phyloP scores from a whole-genome alignment of 345 rosid species.

The Ricinus communis region DNA sequence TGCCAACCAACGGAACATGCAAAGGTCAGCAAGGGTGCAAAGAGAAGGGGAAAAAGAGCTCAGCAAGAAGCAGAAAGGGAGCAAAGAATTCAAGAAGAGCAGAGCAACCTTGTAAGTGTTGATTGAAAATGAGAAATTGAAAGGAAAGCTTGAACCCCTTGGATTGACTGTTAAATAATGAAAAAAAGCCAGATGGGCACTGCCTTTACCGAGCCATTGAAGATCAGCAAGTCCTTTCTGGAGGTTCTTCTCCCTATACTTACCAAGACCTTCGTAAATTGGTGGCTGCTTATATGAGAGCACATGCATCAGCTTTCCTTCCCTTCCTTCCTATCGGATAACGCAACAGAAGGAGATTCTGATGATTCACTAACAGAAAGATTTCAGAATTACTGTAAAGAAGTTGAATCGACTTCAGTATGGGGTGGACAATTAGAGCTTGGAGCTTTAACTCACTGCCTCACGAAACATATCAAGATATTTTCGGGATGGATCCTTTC shows the following conservation, averaged over 20 bases:
- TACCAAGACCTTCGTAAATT: conserved; percentile 68
- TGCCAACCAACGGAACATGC: conserved; percentile 53
- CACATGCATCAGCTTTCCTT: conserved; percentile 51
- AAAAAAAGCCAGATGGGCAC: conserved; percentile 91
- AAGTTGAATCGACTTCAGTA: conserved; percentile 62
- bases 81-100: conserved; percentile 88
- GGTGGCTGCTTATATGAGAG: conserved; percentile 85
- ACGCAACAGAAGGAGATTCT: conserved; percentile 30
- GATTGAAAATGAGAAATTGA: conserved; percentile 62
- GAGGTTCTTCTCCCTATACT: conserved; percentile 62
- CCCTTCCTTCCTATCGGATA: conserved; percentile 57
- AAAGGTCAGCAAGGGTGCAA: conserved; percentile 72
- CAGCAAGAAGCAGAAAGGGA: conserved; percentile 91
- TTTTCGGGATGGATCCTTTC: conserved; percentile 66
- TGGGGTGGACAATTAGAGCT: conserved; percentile 79
- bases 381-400: conserved; percentile 58
- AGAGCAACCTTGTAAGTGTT: conserved; percentile 69
- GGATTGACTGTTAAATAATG: conserved; percentile 61
- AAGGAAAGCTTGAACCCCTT: conserved; percentile 57
- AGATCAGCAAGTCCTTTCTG: conserved; percentile 63
- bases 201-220: conserved; percentile 95
- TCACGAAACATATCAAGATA: conserved; percentile 51
- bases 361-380: conserved; percentile 38
- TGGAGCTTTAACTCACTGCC: conserved; percentile 60
- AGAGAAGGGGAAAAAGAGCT: conserved; percentile 78